Evolutionary conservation across 768 basidiomycete species (phyloP), one percentile per base, ranked within the genome.

Genomic region (Russula sp.): DNA sequence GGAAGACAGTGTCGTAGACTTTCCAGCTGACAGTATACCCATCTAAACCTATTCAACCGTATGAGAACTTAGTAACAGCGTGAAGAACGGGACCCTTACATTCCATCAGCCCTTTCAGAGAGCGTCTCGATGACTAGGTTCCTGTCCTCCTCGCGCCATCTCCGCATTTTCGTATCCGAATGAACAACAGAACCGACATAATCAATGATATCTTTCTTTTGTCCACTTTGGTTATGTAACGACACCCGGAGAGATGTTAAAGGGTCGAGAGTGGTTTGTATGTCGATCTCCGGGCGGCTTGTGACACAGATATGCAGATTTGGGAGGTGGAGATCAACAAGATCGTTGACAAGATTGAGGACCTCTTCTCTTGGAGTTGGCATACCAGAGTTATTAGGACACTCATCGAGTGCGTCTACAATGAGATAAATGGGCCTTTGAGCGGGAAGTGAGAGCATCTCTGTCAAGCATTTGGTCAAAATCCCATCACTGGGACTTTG

Each of bases 121-220:
- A 63, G 62, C 1, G 18, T 22, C 8, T 61, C 20, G 0, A 63
- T 48, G 3, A 61, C 53, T 13, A 61, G 16, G 0, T 38, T 20
- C 35, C 18, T 56, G 11, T 60, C 58, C 11, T 63, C 62, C 3
- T 52, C 59, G 4, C 47, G 50, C 62, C 62, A 63, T 54, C 50
- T 61, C 35, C 5, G 38, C 39, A 61, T 60, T 13, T 22, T 47
- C 5, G 4, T 2, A 20, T 63, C 62, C 46, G 62, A 54, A 18
- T 22, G 22, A 5, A 63, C 51, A 1, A 42, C 51, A 0, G 51
- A 51, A 8, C 4, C 22, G 43, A 63, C 25, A 3, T 63, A 63
- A 14, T 48, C 18, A 11, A 34, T 7, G 22, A 63, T 48, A 16
- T 54, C 62, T 11, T 54, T 22, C n/a, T 20, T 49, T n/a, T 61